Evolutionary conservation across 2,329 filamentous ascomycete species (phyloP).

Genomic region (Lachnellula hyalina): DNA sequence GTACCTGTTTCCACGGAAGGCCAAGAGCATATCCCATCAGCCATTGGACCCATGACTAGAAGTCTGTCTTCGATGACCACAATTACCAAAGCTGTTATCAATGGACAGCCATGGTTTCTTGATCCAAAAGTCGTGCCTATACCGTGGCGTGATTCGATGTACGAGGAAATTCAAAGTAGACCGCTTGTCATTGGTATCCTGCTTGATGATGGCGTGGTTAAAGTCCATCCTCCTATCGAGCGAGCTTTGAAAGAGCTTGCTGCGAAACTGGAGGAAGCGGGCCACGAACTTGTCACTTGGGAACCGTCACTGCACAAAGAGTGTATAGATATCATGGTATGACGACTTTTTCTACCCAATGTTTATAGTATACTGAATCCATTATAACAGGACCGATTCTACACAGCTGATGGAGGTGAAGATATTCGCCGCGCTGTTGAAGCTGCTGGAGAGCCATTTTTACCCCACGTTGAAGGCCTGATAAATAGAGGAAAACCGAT

Average conservation of each 20-base stretch:
- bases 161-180: conserved; percentile 16
- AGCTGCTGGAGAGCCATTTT: conserved; percentile 25
- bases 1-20: conserved; percentile 57
- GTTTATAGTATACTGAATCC: not conserved
- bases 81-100: conserved; percentile 43
- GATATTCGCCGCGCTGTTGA: conserved; percentile 9
- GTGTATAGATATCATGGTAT: conserved; percentile 51
- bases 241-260: conserved; percentile 42
- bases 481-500: conserved; percentile 38
- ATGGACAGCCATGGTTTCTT: conserved; percentile 45
- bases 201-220: conserved; percentile 43
- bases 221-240: conserved; percentile 49
- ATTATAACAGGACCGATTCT: conserved; percentile 33
- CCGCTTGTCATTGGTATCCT: conserved; percentile 49
- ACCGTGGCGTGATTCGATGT: conserved; percentile 44
- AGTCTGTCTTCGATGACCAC: conserved; percentile 44
- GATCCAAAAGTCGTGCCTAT: conserved; percentile 50
- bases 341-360: not conserved
- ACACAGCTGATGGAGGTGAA: conserved; percentile 18
- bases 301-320: conserved; percentile 45
- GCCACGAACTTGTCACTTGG: conserved; percentile 53
- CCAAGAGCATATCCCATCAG: conserved; percentile 59
- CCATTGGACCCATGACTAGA: conserved; percentile 55
- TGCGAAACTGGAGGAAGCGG: conserved; percentile 37
- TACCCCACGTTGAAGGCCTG: conserved; percentile 53